Base-by-base conservation (phyloP, 345 rosid species). In the Firmiana major region DNA sequence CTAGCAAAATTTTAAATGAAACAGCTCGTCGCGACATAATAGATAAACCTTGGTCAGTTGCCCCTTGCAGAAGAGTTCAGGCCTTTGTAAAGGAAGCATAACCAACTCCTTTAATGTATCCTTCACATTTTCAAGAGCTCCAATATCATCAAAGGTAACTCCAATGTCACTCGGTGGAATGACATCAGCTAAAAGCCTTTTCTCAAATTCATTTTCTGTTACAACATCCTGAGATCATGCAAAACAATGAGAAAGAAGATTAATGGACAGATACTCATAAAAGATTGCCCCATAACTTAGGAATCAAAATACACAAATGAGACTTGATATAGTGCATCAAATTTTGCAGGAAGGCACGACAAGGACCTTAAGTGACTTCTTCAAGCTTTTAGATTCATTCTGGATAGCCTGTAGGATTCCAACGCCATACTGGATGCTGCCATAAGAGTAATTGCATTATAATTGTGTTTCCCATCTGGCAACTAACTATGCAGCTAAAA, bases 121-220 rank as follows among this genome's bases (percentile, higher is more conserved):
- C 86, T 92, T 94, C 68, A 94, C 97, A 78, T 90, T 89, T 79
- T 92, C 94, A 80, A 94, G 94, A 46, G 97, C 98, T 76, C 97
- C 97, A 40, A 94, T 91, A 79, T 94, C 98, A 72, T 94, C 92
- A 85, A 94, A 92, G 71, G 93, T 89, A 79, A 92, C 97, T 73
- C 94, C 97, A 80, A 92, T 92, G 75, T 92, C 97, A 83, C 83
- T 90, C 3, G 97, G 94, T 9, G 93, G 97, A 79, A 94, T 89
- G 78, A 94, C 96, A 78, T 90, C 96, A 70, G 85, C 89, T 79
- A 92, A 82, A 65, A 94, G 94, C 77, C 88, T 86, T 79, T 88
- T 92, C 88, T 92, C 97, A 81, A 92, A 93, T 83, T 92, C 93
- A 81, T 92, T 90, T 83, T 94, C 94, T 0, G 95, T 89, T 28